Percentiles rank a stretch among this genome's conserved stretches.
Conservation (phyloP, 345 rosid species). For the Eucalyptus regnans region DNA sequence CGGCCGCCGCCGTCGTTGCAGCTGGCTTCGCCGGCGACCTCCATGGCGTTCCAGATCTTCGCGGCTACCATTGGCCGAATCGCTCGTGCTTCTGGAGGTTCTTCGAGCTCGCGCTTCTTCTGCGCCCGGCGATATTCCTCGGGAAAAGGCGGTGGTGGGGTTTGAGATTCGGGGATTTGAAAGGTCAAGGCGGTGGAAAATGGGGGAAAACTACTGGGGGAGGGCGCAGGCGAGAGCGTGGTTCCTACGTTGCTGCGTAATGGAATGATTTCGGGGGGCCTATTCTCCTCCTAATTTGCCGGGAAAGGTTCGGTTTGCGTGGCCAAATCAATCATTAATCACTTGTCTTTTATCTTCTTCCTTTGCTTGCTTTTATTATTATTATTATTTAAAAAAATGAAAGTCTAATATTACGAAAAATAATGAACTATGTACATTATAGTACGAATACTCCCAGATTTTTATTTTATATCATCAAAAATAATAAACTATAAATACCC, state of each 20-base stretch:
- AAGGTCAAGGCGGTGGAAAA: neutral
- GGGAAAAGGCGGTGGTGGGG: neutral
- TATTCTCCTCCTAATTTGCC: neutral
- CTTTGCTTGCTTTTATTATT: neutral
- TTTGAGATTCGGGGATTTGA: neutral
- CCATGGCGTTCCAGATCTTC: neutral
- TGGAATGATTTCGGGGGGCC: neutral
- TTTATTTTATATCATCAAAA: too few species aligned
- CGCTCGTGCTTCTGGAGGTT: neutral
- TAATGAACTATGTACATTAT: too few species aligned
- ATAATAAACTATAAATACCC: too few species aligned
- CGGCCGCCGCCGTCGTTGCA: neutral
- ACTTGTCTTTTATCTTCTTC: too few species aligned
- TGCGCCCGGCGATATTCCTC: neutral
- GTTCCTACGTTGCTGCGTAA: neutral
- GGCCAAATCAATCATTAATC: too few species aligned
- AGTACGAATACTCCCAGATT: too few species aligned
- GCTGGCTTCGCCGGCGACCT: neutral
- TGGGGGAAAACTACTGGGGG: neutral
- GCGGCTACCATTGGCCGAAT: neutral
- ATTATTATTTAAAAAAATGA: too few species aligned
- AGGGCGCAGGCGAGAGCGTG: neutral
- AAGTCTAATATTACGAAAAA: too few species aligned
- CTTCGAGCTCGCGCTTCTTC: neutral
- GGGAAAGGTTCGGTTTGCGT: neutral